phyloP scores from a whole-genome alignment of 805 yeast genomes.

The Monosporozyma aquatica region DNA sequence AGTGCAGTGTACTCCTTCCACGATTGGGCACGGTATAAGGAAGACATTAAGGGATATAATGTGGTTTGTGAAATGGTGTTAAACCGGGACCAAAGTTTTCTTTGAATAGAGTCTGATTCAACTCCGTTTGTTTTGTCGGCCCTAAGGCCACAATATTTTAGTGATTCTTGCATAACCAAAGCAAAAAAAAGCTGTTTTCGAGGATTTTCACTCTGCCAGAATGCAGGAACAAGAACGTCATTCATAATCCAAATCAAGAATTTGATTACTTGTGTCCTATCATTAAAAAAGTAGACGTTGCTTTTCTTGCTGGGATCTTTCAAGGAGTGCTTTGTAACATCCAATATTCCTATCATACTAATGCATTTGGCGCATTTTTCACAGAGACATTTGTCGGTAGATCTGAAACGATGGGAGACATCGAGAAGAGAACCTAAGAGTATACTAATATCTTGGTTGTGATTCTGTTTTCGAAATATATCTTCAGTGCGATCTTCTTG shows the following conservation, averaged over 20 bases:
- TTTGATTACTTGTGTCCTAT: constrained; percentile 48
- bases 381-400: constrained; percentile 40
- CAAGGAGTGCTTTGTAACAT: constrained; percentile 46
- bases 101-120: constrained; percentile 23
- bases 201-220: constrained; percentile 87
- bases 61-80: constrained; percentile 62
- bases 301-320: constrained; percentile 30
- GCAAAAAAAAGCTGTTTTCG: constrained; percentile 75
- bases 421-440: constrained; percentile 47
- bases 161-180: constrained; percentile 77
- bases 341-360: constrained; percentile 70
- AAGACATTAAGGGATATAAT: constrained; percentile 61
- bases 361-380: constrained; percentile 58
- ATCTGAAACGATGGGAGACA: constrained; percentile 48
- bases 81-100: constrained; percentile 50
- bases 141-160: constrained; percentile 51
- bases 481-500: constrained; percentile 38
- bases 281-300: constrained; percentile 54
- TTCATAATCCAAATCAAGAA: constrained; percentile 62
- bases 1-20: constrained; percentile 38
- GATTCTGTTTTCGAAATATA: constrained; percentile 31
- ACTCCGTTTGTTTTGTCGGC: constrained; percentile 22
- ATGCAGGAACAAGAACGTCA: constrained; percentile 65
- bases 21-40: constrained; percentile 59
- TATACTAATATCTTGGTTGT: constrained; percentile 31